Evolutionary conservation across 352 stramenopile genomes (phyloP), one percentile per base, ranked within the genome.

Genomic region (Labyrinthula sp.): DNA sequence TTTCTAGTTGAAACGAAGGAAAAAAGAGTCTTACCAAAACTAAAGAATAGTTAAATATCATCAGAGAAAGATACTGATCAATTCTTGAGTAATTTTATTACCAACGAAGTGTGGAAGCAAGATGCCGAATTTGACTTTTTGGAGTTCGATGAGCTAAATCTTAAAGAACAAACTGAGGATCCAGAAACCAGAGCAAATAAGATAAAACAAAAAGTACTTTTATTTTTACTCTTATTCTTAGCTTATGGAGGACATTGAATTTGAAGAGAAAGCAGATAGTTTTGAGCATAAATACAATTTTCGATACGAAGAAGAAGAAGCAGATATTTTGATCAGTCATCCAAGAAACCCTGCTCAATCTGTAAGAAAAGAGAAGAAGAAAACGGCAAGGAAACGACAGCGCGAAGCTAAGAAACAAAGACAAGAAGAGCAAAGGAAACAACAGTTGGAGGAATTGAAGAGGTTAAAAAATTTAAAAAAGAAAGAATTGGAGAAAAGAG

Each of bases 251-350:
- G 75, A 90, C 38, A 71, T 74, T 5, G 76, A 92, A 35, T 77
- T 76, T 43, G 56, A 94, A 12, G 82, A 95, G 30, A 75, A 79
- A 38, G 79, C 77, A 7, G 89, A 98, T 48, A 73, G 82, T 18
- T 98, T 95, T 64, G 89, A 99, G 63, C 75, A 85, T 48, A 78
- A 82, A 27, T 98, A 96, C 71, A 98, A 99, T 62, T 98, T 97
- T 60, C 79, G 89, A 14, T 98, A 95, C 57, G 89, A 99, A 64
- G 80, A 98, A 63, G 79, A 86, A 37, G 78, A 70, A 24, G 75
- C 70, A 22, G 69, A 69, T 3, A 38, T 79, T 21, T 83, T 89
- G 45, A 60, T 79, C 48, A 84, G 67, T 4, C 68, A 89, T 52
- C 54, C 75, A 17, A 65, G 83, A 27, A 66, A 65, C 26, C 68